Evolutionary conservation across 2,329 filamentous ascomycete species (phyloP), one percentile per base, ranked within the genome.

Genomic region (Aspergillus transmontanensis): DNA sequence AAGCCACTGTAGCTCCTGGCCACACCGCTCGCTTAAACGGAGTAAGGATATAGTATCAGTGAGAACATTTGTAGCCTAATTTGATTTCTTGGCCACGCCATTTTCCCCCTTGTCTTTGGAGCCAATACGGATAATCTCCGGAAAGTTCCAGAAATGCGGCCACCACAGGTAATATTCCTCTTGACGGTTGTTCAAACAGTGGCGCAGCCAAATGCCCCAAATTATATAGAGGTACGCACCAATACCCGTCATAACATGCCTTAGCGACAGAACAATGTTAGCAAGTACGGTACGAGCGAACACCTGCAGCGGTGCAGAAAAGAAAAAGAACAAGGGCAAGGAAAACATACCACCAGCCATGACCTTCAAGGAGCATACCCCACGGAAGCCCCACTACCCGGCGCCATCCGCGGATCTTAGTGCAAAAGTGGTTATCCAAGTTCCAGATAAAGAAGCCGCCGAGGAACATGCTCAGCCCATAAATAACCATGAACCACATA

Each of bases 191-290:
- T 93, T 91, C 57, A 95, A 80, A 70, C 91, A 93, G 66, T 90
- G 88, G 46, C 91, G 86, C 21, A 95, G 83, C 89, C 91, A 94
- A 30, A 94, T 88, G 16, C 91, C 90, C 92, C 92, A 96, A 16
- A 88, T 82, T 69, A 96, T 92, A 74, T 94, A 93, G 73, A 90
- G 90, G 76, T 96, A 96, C 19, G 92, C 92, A 75, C 92, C 92
- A 41, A 89, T 82, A 14, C 92, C 92, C 0, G 92, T 95, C 84
- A 94, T 89, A 43, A 94, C 73, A 78, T 94, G 92, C 90, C 90
- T 85, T 59, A 7, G 34, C 36, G 34, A 54, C 6, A 39, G 3
- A 30, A 54, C 41, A 60, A 46, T 30, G 32, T 64, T 59, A 73
- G 64, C 68, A 57, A 64, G 66, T 16, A 50, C 14, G 21, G 21